Conservation (phyloP, 805 yeast species). For the Millerago galiae region DNA sequence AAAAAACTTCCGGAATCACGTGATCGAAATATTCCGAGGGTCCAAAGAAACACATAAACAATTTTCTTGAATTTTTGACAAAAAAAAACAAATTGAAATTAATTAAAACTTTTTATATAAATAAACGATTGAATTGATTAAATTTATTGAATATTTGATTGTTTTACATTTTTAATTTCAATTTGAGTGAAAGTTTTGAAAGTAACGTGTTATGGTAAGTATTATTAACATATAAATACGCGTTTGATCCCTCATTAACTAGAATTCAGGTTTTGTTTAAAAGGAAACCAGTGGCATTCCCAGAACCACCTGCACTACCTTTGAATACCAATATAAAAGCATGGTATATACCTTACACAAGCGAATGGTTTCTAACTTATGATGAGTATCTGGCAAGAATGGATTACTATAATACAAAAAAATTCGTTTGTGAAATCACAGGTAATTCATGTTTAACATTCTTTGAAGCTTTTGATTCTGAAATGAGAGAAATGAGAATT, state of each 20-base stretch:
- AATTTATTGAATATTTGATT: too few species aligned
- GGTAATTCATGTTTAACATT: slow-evolving; percentile 89
- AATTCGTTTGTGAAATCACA: slow-evolving; percentile 92
- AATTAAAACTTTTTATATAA: too few species aligned
- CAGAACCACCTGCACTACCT: slow-evolving; percentile 54
- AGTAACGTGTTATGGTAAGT: not conserved
- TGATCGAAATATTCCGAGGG: not conserved
- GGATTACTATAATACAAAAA: slow-evolving; percentile 66
- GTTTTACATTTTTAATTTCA: too few species aligned
- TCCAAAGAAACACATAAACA: not conserved
- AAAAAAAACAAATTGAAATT: not conserved
- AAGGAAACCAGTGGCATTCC: slow-evolving; percentile 59
- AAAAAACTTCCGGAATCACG: not conserved
- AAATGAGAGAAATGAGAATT: slow-evolving; percentile 51
- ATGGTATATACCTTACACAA: slow-evolving; percentile 78
- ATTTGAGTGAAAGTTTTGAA: too few species aligned
- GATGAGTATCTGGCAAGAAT: slow-evolving; percentile 66
- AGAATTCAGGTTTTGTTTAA: slow-evolving; percentile 61
- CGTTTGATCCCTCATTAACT: slow-evolving; percentile 6
- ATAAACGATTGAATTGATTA: too few species aligned
- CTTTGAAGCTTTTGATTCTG: slow-evolving; percentile 82
- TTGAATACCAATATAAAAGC: slow-evolving; percentile 53
- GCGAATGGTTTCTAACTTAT: slow-evolving; percentile 80
- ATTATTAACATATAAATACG: not conserved
- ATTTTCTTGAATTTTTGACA: not conserved